A percentile compares a stretch with the other conserved stretches of the same genome.
Conservation (phyloP, 2,329 filamentous ascomycete species). For the Fusarium brachygibbosum region DNA sequence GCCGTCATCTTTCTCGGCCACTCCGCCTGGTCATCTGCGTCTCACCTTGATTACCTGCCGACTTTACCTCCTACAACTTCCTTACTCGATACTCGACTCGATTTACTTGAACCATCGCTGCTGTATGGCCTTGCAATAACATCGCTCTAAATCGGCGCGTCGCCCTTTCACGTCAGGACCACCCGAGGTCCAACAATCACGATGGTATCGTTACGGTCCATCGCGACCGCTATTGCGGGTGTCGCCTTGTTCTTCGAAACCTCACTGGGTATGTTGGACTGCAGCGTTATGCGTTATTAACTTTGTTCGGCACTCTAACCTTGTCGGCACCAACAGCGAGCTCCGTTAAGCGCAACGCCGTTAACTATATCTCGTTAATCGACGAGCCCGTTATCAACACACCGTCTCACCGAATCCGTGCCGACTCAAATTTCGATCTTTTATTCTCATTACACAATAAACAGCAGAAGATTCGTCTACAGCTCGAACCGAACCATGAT, state of each 20-base stretch:
- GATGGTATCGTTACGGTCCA: slow-evolving; percentile 54
- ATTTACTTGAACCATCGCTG: neutral
- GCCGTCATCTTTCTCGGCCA: slow-evolving; percentile 17
- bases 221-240: slow-evolving; percentile 52
- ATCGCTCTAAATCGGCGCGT: slow-evolving; percentile 24
- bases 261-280: slow-evolving; percentile 50
- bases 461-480: slow-evolving; percentile 79
- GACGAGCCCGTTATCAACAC: slow-evolving; percentile 84
- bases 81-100: slow-evolving; percentile 3
- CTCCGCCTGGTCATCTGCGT: slow-evolving; percentile 30
- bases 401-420: slow-evolving; percentile 81
- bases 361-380: slow-evolving; percentile 79
- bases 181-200: slow-evolving; percentile 38
- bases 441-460: slow-evolving; percentile 80
- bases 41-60: slow-evolving; percentile 33
- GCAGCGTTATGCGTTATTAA: neutral
- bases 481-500: slow-evolving; percentile 91
- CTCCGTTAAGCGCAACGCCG: slow-evolving; percentile 80
- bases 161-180: slow-evolving; percentile 36
- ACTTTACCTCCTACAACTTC: slow-evolving; percentile 8
- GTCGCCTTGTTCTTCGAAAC: slow-evolving; percentile 51
- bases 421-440: slow-evolving; percentile 86
- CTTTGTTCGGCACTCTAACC: slow-evolving; percentile 38
- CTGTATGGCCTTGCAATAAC: slow-evolving; percentile 43
- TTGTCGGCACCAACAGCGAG: slow-evolving; percentile 63